Base-by-base conservation (phyloP, 1,284 basidiomycete species). In the Trametes hirsuta region DNA sequence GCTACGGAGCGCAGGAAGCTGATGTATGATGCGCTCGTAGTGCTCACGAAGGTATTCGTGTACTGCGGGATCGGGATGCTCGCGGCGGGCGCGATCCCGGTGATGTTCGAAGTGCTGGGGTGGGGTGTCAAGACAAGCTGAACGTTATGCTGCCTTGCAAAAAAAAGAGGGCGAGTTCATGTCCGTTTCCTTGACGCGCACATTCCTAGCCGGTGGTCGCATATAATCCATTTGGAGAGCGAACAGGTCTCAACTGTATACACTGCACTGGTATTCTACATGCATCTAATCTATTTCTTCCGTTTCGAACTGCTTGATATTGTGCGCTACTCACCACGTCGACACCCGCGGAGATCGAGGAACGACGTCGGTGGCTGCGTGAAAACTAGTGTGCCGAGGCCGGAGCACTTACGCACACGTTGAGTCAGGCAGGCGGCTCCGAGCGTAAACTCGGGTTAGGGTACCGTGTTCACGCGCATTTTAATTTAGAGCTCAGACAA, bases 41-140 rank as follows among this genome's bases (percentile, higher is more conserved):
- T 97, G 8, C 75, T 96, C 63, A 96, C 95, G 34, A 97, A 96
- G 77, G 90, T 96, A 3, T 86, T 94, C 48, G 95, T 97, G 3
- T 98, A 97, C 71, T 83, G 84, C 52, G 94, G 94, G 0, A 96
- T 97, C 61, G 93, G 85, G 0, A 72, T 91, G 25, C 72, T 95
- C 15, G 84, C 88, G 0, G 75, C 78, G 4, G 85, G 88, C 59
- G 72, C 79, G 1, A 76, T 89, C 35, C 93, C 93, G 0, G 72
- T 87, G 15, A 73, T 86, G 68, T 95, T 94, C 68, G 85, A 88
- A 67, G 54, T 84, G 6, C 66, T 92, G 4, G 91, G 85, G 0
- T 89, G 84, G 85, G 89, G 89, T 22, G 78, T 88, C 42, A 57
- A 63, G 47, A 65, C 59, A 36, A 57, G 56, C 42, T 71, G 59